Conservation (phyloP, 257 asterid species). For the Solanum clarkiae region DNA sequence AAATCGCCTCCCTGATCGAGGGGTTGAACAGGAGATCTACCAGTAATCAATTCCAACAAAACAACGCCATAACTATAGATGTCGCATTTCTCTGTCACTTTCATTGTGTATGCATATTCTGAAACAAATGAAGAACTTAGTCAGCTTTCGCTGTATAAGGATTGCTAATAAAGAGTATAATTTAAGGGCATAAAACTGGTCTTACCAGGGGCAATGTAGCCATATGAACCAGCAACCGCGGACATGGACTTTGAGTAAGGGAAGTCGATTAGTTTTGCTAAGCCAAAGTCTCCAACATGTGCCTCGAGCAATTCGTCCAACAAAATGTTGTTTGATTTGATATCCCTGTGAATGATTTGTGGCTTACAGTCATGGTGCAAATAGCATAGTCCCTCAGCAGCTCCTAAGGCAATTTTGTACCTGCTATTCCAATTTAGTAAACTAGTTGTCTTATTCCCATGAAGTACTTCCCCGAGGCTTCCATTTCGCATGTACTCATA, state of each 20-base stretch:
- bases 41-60: slow-evolving; percentile 60
- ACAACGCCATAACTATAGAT: slow-evolving; percentile 84
- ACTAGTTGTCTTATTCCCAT: slow-evolving; percentile 23
- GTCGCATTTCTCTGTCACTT: slow-evolving; percentile 88
- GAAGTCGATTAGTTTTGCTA: slow-evolving; percentile 76
- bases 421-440: slow-evolving; percentile 57
- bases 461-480: slow-evolving; percentile 72
- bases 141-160: background rate
- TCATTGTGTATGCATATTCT: slow-evolving; percentile 94
- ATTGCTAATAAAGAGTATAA: background rate
- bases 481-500: slow-evolving; percentile 80
- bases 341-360: slow-evolving; percentile 73
- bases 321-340: slow-evolving; percentile 73
- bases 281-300: slow-evolving; percentile 86
- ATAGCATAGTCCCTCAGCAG: slow-evolving; percentile 78
- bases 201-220: slow-evolving; percentile 95
- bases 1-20: slow-evolving; percentile 81
- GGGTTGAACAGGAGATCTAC: slow-evolving; percentile 77
- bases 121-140: slow-evolving; percentile 7
- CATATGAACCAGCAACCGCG: slow-evolving; percentile 92
- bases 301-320: slow-evolving; percentile 66
- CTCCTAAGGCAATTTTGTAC: slow-evolving; percentile 70
- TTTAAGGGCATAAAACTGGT: background rate
- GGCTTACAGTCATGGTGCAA: slow-evolving; percentile 81
- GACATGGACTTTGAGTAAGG: slow-evolving; percentile 78